These are phyloP conservation scores for Fusarium anguioides DNA, from an alignment of 2,329 filamentous ascomycete genomes.

Conservation along the genomic window DNA sequence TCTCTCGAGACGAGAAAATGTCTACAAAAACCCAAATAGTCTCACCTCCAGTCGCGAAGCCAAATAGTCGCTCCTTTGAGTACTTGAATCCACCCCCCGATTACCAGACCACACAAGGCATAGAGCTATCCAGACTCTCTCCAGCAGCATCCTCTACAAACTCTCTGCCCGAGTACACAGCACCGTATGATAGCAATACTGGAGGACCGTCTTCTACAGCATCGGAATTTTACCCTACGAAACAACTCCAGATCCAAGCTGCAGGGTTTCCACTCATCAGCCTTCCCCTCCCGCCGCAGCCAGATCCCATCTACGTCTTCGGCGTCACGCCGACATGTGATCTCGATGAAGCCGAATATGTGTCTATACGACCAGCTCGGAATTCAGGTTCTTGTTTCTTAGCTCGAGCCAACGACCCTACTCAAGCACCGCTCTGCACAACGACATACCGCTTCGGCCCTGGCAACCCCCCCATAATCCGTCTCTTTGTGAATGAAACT, in stretches of 20 bases:
- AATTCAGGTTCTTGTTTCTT: conserved; percentile 62
- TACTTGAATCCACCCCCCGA: conserved; percentile 46
- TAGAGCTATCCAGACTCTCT: conserved; percentile 44
- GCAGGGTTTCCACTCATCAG: conserved; percentile 57
- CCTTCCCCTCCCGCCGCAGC: conserved; percentile 53
- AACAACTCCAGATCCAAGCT: conserved; percentile 61
- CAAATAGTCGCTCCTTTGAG: conserved; percentile 19
- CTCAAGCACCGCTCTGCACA: conserved; percentile 54
- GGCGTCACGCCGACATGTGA: conserved; percentile 53
- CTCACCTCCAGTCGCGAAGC: not conserved
- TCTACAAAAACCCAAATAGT: conserved; percentile 7
- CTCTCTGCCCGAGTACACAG: conserved; percentile 46
- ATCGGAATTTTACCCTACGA: conserved; percentile 55
- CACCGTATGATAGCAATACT: conserved; percentile 1
- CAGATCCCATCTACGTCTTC: conserved; percentile 58
- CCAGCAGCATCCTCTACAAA: conserved; percentile 42
- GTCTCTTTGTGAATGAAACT: conserved; percentile 27
- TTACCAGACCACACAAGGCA: conserved; percentile 38
- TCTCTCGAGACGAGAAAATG: conserved; percentile 9
- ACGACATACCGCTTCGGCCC: conserved; percentile 70
- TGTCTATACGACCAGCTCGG: conserved; percentile 60
- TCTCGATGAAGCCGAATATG: conserved; percentile 58
- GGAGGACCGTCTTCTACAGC: conserved; percentile 9
- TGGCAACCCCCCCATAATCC: conserved; percentile 60
- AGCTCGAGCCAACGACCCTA: conserved; percentile 54